Percentiles rank a stretch among this genome's conserved stretches.
phyloP scores from a whole-genome alignment of 495 filamentous ascomycete species.

The Penicillium odoratum region DNA sequence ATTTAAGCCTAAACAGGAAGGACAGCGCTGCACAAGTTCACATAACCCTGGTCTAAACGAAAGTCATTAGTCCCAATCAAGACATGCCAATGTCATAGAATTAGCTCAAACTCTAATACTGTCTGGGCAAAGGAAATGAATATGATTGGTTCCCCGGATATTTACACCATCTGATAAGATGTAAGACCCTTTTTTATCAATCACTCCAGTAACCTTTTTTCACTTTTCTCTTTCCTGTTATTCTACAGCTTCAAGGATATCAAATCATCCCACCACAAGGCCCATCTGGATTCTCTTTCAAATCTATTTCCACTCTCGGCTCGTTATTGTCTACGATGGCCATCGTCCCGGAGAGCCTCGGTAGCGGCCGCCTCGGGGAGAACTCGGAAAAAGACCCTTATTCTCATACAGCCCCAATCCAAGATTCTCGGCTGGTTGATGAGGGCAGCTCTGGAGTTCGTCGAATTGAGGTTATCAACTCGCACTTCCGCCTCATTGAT shows the following conservation, averaged over 20 bases:
- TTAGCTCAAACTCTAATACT: too few species aligned
- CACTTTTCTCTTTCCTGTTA: neutral
- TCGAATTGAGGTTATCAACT: constrained; percentile 45
- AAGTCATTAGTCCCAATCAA: too few species aligned
- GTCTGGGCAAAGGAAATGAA: too few species aligned
- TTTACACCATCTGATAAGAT: neutral
- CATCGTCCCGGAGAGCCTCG: neutral
- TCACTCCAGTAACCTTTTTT: neutral
- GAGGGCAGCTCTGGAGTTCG: constrained; percentile 42
- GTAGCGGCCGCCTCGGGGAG: neutral
- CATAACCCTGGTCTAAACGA: too few species aligned
- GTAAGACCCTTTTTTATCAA: neutral
- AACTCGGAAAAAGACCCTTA: neutral
- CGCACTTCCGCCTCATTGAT: constrained; percentile 36
- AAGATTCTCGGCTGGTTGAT: constrained; percentile 10
- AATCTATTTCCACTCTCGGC: neutral
- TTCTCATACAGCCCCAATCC: neutral
- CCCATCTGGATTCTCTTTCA: neutral
- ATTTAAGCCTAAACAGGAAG: too few species aligned
- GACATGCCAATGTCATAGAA: too few species aligned
- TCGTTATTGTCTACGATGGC: neutral
- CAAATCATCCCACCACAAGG: neutral
- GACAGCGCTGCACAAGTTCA: too few species aligned
- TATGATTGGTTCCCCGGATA: too few species aligned
- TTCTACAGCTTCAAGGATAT: neutral